Evolutionary conservation across 768 basidiomycete genomes (phyloP).

Genomic region (Rhizopogon roseolus): DNA sequence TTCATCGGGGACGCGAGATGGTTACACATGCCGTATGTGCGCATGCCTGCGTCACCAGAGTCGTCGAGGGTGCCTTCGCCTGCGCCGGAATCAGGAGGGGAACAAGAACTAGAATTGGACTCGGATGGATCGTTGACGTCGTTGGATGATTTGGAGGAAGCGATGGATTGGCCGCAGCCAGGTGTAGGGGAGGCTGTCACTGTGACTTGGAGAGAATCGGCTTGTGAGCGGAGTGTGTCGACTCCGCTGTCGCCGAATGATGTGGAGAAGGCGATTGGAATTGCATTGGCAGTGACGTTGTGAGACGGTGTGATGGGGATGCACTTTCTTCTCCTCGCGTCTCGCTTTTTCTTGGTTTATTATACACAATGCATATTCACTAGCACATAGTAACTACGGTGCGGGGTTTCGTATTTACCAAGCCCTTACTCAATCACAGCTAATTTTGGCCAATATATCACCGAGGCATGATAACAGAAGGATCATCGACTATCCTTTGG

Average conservation of each 20-base stretch:
- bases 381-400: too few relatives aligned
- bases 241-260: slow-evolving; percentile 15
- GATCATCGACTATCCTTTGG: too few relatives aligned
- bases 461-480: too few relatives aligned
- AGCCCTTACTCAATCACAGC: too few relatives aligned
- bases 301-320: neutral
- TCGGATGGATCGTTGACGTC: slow-evolving; percentile 12
- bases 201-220: slow-evolving; percentile 15
- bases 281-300: slow-evolving; percentile 15
- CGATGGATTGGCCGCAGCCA: slow-evolving; percentile 23
- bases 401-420: too few relatives aligned
- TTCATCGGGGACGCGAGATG: slow-evolving; percentile 14
- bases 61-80: slow-evolving; percentile 11
- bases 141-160: slow-evolving; percentile 7
- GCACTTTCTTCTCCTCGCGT: too few relatives aligned
- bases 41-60: slow-evolving; percentile 12
- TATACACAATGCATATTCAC: too few relatives aligned
- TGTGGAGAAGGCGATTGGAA: slow-evolving; percentile 16
- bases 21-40: slow-evolving; percentile 15
- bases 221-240: neutral
- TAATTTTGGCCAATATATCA: too few relatives aligned
- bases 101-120: neutral
- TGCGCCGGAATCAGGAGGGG: too few relatives aligned
- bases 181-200: slow-evolving; percentile 24
- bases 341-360: too few relatives aligned